Evolutionary conservation across 2,329 filamentous ascomycete species (phyloP), one percentile per base, ranked within the genome.

Genomic region (Delphinella strobiligena): DNA sequence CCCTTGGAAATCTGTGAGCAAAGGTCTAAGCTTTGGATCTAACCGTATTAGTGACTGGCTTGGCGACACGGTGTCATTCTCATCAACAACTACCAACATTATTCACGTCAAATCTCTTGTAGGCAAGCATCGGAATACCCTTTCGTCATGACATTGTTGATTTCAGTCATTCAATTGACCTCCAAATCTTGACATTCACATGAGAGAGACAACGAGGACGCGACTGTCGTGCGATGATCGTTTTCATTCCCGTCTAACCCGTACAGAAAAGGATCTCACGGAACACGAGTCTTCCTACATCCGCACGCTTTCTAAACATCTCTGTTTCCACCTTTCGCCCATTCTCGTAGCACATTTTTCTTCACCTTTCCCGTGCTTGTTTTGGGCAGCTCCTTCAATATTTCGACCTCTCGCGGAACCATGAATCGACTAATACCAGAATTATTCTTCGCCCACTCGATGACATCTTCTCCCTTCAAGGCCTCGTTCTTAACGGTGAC

Each of bases 331-430:
- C 72, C 72, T 55, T 75, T 84, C 2, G 82, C 83, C 89, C 88
- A 94, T 50, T 85, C 81, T 44, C 91, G 68, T 40, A 98, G 61
- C 5, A 93, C 75, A 53, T 94, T 96, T 75, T 98, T 98, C 72
- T 86, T 80, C 44, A 96, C 72, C 71, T 98, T 98, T 3, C 91
- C 91, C 1, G 91, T 98, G 60, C 83, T 91, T 19, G 91, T 98
- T 73, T 98, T 98, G 8, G 91, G 91, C 48, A 98, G 67, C 60
- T 95, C 88, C 4, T 66, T 49, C n/a, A 98, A 75, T 32, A 96
- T 67, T 59, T 93, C 84, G 1, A 80, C 73, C 59, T 80, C 77
- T 27, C 45, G 37, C 69, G 66, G 10, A 75, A 77, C 79, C 91
- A 96, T 96, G 56, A 95, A 98, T 48, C 78, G 78, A 62, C 82